Evolutionary conservation across 208 protist species (phyloP), one percentile per base, ranked within the genome.

Genomic region (Endotrypanum monterogeii): DNA sequence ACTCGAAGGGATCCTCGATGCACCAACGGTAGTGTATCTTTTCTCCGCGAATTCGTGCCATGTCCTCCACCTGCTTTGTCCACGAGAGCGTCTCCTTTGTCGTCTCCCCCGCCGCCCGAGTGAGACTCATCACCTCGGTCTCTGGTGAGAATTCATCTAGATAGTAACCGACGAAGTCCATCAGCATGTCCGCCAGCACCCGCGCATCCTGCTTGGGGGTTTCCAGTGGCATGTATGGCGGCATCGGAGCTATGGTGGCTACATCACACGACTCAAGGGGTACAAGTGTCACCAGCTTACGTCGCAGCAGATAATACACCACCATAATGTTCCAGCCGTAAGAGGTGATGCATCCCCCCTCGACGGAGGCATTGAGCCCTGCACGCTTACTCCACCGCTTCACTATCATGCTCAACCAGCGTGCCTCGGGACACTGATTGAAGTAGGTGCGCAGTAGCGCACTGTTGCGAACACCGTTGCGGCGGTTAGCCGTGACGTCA

Each of bases 1-100:
- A 67, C 83, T 97, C 94, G 70, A 93, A 97, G 16, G 94, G 94
- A 75, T 97, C 94, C 79, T 97, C 94, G 66, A 97, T 96, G 80
- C 94, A 97, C 83, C 89, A 92, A 35, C 89, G 90, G 62, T 94
- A 97, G 78, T 91, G 74, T 20, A 89, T 63, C 68, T 94, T 94
- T 76, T 95, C 93, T 1, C 86, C 88, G 16, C 85, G 83, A 54
- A 92, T 92, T 48, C 89, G 85, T 7, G 79, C 85, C 82, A 85
- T 76, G 67, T 97, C 91, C 73, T 95, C 91, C n/a, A 82, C 87
- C 54, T 84, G 66, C 69, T 83, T 87, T 35, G 90, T 95, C 92
- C 94, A 97, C n/a, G 80, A 75, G 37, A 97, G 74, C 73, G 83
- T 68, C 52, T 88, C 80, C 71, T 86, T 88, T 44, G 83, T 89